A percentile compares a stretch with the other conserved stretches of the same genome.
Evolutionary conservation across 164 flowering plant genomes (phyloP).

Genomic region (Magnolia sinica): DNA sequence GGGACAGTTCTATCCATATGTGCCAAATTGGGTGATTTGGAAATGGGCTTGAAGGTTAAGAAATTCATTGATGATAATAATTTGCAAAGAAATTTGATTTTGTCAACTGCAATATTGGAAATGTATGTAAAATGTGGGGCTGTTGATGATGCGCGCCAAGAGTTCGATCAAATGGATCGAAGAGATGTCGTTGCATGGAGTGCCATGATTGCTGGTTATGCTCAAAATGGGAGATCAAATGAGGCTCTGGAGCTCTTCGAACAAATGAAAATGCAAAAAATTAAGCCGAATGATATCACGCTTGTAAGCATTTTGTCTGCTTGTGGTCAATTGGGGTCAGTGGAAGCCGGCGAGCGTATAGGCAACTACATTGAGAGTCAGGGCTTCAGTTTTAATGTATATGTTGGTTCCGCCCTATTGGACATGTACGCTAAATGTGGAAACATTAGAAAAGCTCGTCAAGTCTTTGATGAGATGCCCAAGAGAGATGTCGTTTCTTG

Average conservation of each 20-base stretch:
- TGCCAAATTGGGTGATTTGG: slow-evolving; percentile 40
- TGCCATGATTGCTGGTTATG: slow-evolving; percentile 55
- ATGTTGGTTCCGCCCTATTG: slow-evolving; percentile 38
- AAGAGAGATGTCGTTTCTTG: slow-evolving; percentile 40
- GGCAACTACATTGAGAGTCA: slow-evolving; percentile 32
- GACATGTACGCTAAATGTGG: slow-evolving; percentile 49
- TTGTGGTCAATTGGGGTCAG: slow-evolving; percentile 43
- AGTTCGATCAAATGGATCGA: slow-evolving; percentile 36
- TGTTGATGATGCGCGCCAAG: slow-evolving; percentile 39
- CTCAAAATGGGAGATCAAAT: slow-evolving; percentile 45
- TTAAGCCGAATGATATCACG: slow-evolving; percentile 43
- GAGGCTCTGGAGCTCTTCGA: slow-evolving; percentile 49
- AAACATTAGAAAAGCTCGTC: slow-evolving; percentile 34
- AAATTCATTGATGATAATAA: slow-evolving; percentile 32
- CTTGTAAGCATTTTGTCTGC: slow-evolving; percentile 45
- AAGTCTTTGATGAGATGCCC: slow-evolving; percentile 31
- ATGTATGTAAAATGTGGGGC: slow-evolving; percentile 54
- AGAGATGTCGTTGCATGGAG: slow-evolving; percentile 52
- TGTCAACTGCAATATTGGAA: slow-evolving; percentile 43
- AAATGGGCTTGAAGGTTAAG: slow-evolving; percentile 40
- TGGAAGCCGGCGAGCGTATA: slow-evolving; percentile 35
- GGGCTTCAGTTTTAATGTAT: slow-evolving; percentile 31
- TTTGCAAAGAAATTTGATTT: slow-evolving; percentile 27
- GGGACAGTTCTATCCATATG: slow-evolving; percentile 43
- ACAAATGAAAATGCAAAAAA: slow-evolving; percentile 27